Percentiles rank a stretch among this genome's conserved stretches.
Evolutionary conservation across 2,329 filamentous ascomycete genomes (phyloP).

Genomic region (Colletotrichum destructivum): DNA sequence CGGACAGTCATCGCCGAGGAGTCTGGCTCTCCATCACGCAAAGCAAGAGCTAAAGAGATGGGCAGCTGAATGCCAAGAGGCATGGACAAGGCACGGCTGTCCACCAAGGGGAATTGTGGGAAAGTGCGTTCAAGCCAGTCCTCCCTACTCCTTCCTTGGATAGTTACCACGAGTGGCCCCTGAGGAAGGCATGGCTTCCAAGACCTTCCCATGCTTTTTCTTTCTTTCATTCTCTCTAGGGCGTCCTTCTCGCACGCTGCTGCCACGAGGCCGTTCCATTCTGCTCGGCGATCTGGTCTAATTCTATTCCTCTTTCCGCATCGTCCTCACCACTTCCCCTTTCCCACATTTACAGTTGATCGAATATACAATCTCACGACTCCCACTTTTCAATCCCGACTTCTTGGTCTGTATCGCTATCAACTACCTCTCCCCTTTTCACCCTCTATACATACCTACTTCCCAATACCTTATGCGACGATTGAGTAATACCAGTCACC

Average conservation of each 20-base stretch:
- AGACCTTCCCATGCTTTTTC: slow-evolving; percentile 17
- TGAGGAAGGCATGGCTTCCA: slow-evolving; percentile 12
- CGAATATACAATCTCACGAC: slow-evolving; percentile 2
- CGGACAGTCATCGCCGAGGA: background rate
- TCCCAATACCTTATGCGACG: background rate
- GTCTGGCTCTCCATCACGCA: slow-evolving; percentile 1
- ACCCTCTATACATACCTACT: background rate
- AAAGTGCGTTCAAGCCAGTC: background rate
- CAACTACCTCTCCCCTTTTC: background rate
- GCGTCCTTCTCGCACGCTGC: slow-evolving; percentile 30
- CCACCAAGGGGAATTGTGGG: slow-evolving; percentile 13
- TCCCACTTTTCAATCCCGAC: background rate
- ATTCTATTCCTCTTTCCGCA: background rate
- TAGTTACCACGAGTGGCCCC: background rate
- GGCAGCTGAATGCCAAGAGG: background rate
- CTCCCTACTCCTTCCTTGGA: background rate
- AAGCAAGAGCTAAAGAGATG: slow-evolving; percentile 2
- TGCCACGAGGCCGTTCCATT: slow-evolving; percentile 33
- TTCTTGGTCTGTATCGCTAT: background rate
- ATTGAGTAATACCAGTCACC: background rate
- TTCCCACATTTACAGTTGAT: too few relatives aligned
- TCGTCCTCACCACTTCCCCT: background rate
- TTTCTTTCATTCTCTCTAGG: background rate
- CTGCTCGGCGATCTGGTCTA: slow-evolving; percentile 18
- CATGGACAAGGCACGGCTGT: slow-evolving; percentile 22